These are phyloP conservation scores for Kuraishia borneana DNA, from an alignment of 805 yeast genomes.

Conservation along the genomic window DNA sequence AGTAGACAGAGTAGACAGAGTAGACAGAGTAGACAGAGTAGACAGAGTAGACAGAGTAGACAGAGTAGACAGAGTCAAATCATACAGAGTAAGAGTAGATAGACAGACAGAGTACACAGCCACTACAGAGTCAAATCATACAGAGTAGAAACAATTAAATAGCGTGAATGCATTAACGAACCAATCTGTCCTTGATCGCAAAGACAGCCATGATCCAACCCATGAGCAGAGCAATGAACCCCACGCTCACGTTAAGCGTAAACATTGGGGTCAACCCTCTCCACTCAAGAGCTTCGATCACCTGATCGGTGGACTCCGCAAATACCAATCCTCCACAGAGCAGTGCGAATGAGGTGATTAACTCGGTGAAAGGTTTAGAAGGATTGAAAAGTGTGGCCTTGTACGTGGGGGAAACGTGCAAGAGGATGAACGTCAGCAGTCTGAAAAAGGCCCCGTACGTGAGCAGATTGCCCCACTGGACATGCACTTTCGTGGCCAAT, in stretches of 20 bases:
- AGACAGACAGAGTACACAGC: no score
- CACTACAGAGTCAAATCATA: no score
- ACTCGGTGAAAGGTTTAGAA: slow-evolving; percentile 76
- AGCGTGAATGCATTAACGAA: no score
- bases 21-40: no score
- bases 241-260: slow-evolving; percentile 78
- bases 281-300: slow-evolving; percentile 70
- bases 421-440: slow-evolving; percentile 44
- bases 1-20: no score
- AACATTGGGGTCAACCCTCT: slow-evolving; percentile 85
- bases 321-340: slow-evolving; percentile 85
- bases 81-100: no score
- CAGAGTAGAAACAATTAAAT: no score
- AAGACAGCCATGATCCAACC: slow-evolving; percentile 75
- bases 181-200: slow-evolving; percentile 45
- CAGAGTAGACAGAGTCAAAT: no score
- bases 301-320: slow-evolving; percentile 85
- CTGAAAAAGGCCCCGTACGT: slow-evolving; percentile 78
- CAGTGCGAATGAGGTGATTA: slow-evolving; percentile 67
- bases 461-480: slow-evolving; percentile 86
- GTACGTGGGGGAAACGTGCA: slow-evolving; percentile 32
- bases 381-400: slow-evolving; percentile 26
- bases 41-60: no score
- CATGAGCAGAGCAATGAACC: slow-evolving; percentile 69
- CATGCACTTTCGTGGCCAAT: slow-evolving; percentile 70